Percentiles rank a stretch among this genome's conserved stretches.
Evolutionary conservation across 176 grass and related monocot species (phyloP).

Genomic region (Avena atlantica): DNA sequence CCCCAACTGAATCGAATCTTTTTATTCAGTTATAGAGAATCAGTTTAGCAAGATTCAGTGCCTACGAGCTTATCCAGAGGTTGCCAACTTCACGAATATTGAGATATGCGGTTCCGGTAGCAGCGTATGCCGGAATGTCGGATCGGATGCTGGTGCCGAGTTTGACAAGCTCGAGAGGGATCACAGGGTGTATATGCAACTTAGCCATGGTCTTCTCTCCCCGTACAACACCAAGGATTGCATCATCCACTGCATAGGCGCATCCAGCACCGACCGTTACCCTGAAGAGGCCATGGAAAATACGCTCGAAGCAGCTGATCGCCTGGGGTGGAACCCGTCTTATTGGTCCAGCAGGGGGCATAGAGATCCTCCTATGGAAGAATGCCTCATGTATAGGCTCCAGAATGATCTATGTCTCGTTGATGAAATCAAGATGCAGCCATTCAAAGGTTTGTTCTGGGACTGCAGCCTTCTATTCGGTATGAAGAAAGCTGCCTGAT

Average conservation of each 20-base stretch:
- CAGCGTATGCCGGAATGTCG: neutral
- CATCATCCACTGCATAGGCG: slow-evolving; percentile 46
- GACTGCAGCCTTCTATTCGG: neutral
- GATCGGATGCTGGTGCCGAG: slow-evolving; percentile 40
- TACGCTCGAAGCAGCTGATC: slow-evolving; percentile 48
- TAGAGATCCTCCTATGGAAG: slow-evolving; percentile 41
- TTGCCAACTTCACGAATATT: slow-evolving; percentile 48
- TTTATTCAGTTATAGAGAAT: slow-evolving; percentile 50
- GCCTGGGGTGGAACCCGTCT: slow-evolving; percentile 33
- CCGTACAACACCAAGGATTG: slow-evolving; percentile 31
- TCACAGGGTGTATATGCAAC: slow-evolving; percentile 56
- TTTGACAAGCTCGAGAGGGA: slow-evolving; percentile 39
- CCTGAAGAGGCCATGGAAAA: slow-evolving; percentile 68
- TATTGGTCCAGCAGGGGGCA: slow-evolving; percentile 75
- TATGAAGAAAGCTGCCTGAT: neutral
- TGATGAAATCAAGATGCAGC: slow-evolving; percentile 69
- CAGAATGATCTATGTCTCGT: slow-evolving; percentile 50
- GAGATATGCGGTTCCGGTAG: slow-evolving; percentile 12
- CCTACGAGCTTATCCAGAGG: slow-evolving; percentile 51
- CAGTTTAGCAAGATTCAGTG: slow-evolving; percentile 65
- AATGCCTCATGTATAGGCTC: slow-evolving; percentile 56
- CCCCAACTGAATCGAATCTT: neutral
- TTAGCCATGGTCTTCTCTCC: slow-evolving; percentile 49
- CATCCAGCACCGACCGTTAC: slow-evolving; percentile 70
- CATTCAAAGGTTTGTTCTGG: slow-evolving; percentile 56